These are phyloP conservation scores for Leucosporidium scottii DNA, from an alignment of 768 basidiomycete genomes.

Conservation along the genomic window DNA sequence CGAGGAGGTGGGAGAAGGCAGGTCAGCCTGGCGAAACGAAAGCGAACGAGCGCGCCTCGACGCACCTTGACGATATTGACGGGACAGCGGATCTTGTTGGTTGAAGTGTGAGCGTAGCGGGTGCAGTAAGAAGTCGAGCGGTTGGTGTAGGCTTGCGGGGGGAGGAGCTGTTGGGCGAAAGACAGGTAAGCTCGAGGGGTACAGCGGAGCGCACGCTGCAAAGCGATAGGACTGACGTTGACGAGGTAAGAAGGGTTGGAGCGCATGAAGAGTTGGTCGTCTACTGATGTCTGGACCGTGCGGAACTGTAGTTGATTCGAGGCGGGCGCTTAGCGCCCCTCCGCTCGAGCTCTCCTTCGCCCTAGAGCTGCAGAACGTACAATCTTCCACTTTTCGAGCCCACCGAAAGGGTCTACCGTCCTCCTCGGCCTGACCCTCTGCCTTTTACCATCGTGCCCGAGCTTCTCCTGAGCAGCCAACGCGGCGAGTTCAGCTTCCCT, in stretches of 20 bases:
- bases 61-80: slow-evolving; percentile 89
- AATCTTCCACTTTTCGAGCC: slow-evolving; percentile 74
- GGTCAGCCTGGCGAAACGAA: not conserved
- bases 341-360: not conserved
- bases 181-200: slow-evolving; percentile 30
- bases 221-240: slow-evolving; percentile 52
- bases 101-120: slow-evolving; percentile 95
- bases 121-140: slow-evolving; percentile 89
- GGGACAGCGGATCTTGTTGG: slow-evolving; percentile 95
- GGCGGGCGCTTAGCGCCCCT: not conserved
- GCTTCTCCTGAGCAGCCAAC: slow-evolving; percentile 72
- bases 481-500: slow-evolving; percentile 66
- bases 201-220: not conserved
- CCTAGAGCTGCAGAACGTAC: slow-evolving; percentile 49
- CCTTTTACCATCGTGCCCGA: slow-evolving; percentile 33
- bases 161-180: slow-evolving; percentile 61
- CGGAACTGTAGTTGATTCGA: not conserved
- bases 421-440: slow-evolving; percentile 53
- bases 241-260: slow-evolving; percentile 75
- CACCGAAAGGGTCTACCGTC: slow-evolving; percentile 92
- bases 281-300: not conserved
- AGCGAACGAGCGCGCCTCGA: slow-evolving; percentile 29
- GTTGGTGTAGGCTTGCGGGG: slow-evolving; percentile 86
- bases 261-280: slow-evolving; percentile 47
- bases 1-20: too few species aligned